Evolutionary conservation across 2,329 filamentous ascomycete species (phyloP), one percentile per base, ranked within the genome.

Genomic region (Exophiala bonariae): DNA sequence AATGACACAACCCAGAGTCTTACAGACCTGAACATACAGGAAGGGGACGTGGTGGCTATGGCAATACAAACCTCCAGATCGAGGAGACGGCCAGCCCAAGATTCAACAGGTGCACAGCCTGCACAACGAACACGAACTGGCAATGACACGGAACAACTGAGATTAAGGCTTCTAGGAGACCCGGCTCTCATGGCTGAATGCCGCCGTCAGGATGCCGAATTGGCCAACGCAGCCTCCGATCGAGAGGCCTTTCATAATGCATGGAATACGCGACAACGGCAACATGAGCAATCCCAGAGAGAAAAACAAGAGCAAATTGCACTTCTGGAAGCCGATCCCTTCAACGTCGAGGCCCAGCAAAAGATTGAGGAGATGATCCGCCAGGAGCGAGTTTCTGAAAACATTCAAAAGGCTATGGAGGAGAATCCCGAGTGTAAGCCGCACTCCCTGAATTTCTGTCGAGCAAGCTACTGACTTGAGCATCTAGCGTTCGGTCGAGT

Each of bases 331-430:
- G 86, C 90, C 8, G 93, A 99, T 62, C 91, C 92, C 1, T 96
- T 97, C 71, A 92, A 99, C 64, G 74, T 89, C 19, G 91, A 96
- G 56, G 89, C 91, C 7, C 93, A 99, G 70, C 79, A 79, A 37
- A 89, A 86, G 71, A 99, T 99, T 54, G 92, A 93, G 64, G 93
- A 99, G 71, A 95, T 97, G 70, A 99, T 99, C 63, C 85, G 93
- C 45, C 88, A 96, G 69, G 88, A 97, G 70, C 80, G 86, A 13
- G 92, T 99, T 36, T 90, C 92, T 68, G 90, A 96, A 71, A 99
- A 99, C 63, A 70, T 97, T 50, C 90, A 97, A 64, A 93, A 91
- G 70, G 93, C 93, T 33, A 92, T 96, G 79, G 92, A 97, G 70
- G 86, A 97, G 70, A 96, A 95, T 62, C 93, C 93, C 1, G 93